Conservation (phyloP, 164 flowering plant species). For the Chimonanthus salicifolius region DNA sequence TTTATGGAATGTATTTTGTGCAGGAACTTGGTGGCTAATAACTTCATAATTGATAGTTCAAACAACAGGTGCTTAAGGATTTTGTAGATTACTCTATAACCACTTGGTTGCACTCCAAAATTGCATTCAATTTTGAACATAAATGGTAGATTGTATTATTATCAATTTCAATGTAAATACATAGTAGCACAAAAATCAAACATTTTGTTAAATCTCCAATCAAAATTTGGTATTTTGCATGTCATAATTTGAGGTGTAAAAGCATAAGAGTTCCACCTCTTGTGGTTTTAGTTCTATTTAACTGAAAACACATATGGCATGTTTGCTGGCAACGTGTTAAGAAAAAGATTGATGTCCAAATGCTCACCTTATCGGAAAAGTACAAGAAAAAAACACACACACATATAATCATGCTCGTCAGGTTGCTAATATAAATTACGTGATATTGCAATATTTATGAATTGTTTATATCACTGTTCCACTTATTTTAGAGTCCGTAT, state of each 20-base stretch:
- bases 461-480: no score
- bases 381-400: no score
- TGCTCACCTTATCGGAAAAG: no score
- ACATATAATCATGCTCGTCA: no score
- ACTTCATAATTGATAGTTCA: conserved; percentile 40
- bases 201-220: neutral
- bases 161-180: neutral
- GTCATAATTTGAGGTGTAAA: neutral
- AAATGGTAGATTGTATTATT: neutral
- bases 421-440: no score
- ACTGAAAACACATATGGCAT: neutral
- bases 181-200: neutral
- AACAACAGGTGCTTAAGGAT: conserved; percentile 34
- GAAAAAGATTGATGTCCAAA: no score
- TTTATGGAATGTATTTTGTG: conserved; percentile 3
- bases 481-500: no score
- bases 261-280: neutral
- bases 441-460: no score
- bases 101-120: neutral
- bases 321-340: no score
- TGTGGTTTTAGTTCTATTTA: neutral
- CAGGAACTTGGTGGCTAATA: conserved; percentile 77
- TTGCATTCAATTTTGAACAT: neutral
- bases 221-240: neutral
- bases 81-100: neutral